These are phyloP conservation scores for Hypoxylon rubiginosum DNA, from an alignment of 2,329 filamentous ascomycete species.

Conservation along the genomic window DNA sequence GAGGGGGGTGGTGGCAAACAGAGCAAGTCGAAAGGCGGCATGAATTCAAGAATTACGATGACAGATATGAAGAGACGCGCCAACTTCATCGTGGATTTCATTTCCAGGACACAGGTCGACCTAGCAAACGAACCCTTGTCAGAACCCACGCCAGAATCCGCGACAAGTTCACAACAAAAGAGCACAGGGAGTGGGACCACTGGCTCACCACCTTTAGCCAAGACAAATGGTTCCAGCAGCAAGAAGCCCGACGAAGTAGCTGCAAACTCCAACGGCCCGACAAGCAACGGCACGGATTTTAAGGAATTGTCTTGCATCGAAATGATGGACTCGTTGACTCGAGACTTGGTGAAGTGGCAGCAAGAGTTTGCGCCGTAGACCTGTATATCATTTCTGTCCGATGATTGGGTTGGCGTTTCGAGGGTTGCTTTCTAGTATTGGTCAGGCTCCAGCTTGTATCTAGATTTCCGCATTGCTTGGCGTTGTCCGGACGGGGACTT, in stretches of 20 bases:
- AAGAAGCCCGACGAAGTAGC: slow-evolving; percentile 37
- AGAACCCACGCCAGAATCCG: slow-evolving; percentile 56
- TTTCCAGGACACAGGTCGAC: slow-evolving; percentile 88
- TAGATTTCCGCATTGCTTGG: slow-evolving; percentile 41
- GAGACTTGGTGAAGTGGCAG: slow-evolving; percentile 88
- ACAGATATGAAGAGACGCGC: slow-evolving; percentile 89
- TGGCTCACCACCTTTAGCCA: slow-evolving; percentile 50
- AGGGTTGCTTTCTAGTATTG: slow-evolving; percentile 32
- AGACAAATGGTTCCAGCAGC: slow-evolving; percentile 54
- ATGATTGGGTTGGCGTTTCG: slow-evolving; percentile 27
- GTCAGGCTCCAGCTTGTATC: slow-evolving; percentile 28
- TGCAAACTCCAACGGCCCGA: slow-evolving; percentile 46
- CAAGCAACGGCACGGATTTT: slow-evolving; percentile 67
- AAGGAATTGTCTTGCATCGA: slow-evolving; percentile 82
- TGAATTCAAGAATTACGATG: slow-evolving; percentile 81
- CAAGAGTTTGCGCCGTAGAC: slow-evolving; percentile 69
- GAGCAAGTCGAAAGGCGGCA: slow-evolving; percentile 67
- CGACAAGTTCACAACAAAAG: slow-evolving; percentile 58
- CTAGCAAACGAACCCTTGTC: slow-evolving; percentile 75
- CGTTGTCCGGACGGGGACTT: slow-evolving; percentile 33
- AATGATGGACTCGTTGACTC: slow-evolving; percentile 90
- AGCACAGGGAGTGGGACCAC: slow-evolving; percentile 56
- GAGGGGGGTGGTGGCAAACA: slow-evolving; percentile 63
- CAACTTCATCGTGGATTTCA: slow-evolving; percentile 88
- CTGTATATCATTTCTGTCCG: slow-evolving; percentile 26